Evolutionary conservation across 2,329 filamentous ascomycete genomes (phyloP).

Genomic region (Hypomyces perniciosus): DNA sequence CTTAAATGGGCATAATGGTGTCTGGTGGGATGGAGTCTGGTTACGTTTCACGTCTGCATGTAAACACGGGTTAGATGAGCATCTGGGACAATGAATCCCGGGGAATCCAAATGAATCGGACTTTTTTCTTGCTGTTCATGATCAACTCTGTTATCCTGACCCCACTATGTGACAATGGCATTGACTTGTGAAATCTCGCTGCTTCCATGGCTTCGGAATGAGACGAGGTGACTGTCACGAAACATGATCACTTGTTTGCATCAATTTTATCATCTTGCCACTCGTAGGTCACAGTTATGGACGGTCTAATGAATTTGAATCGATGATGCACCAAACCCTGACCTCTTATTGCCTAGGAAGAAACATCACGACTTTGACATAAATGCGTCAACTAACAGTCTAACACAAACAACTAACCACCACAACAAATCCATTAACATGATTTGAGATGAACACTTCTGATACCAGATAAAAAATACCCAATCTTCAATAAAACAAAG

Average conservation of each 20-base stretch:
- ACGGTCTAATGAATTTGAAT: no score
- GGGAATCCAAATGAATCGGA: slow-evolving; percentile 21
- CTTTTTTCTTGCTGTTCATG: slow-evolving; percentile 17
- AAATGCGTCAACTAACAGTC: no score
- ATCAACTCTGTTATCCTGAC: background rate
- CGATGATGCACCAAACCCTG: background rate
- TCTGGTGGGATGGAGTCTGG: slow-evolving; percentile 31
- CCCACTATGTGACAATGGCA: background rate
- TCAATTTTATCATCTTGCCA: background rate
- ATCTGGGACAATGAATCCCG: slow-evolving; percentile 26
- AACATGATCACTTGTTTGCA: background rate
- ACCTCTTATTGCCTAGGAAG: no score
- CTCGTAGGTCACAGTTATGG: no score
- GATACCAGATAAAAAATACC: no score
- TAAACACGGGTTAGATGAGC: slow-evolving; percentile 32
- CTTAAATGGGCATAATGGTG: slow-evolving; percentile 25
- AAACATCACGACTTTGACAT: no score
- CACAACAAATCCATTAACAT: background rate
- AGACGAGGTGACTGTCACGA: no score
- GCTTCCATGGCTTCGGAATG: no score
- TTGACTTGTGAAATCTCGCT: no score
- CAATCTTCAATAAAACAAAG: no score
- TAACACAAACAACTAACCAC: background rate
- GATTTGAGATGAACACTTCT: background rate
- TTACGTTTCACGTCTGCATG: slow-evolving; percentile 34